These are phyloP conservation scores for Picochlorum sp. DNA, from an alignment of 139 green algal genomes.

Conservation along the genomic window DNA sequence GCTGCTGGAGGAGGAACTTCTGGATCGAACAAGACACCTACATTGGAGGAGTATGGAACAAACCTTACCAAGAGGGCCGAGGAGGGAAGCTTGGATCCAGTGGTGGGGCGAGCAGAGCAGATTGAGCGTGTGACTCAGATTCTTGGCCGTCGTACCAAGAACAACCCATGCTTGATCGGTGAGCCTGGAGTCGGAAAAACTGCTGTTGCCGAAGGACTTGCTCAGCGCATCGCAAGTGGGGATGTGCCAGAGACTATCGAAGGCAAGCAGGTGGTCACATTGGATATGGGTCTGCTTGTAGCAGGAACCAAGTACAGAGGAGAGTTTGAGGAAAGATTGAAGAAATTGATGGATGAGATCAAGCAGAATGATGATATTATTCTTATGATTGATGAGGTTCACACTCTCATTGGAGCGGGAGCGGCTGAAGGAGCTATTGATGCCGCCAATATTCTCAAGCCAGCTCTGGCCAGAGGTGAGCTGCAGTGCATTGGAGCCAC, in stretches of 20 bases:
- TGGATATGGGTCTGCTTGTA: conserved; percentile 99
- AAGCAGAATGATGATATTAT: conserved; percentile 99
- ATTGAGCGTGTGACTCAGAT: conserved; percentile 99
- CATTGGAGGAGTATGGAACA: conserved; percentile 97
- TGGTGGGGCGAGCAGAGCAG: conserved; percentile 91
- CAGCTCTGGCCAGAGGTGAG: conserved; percentile 93
- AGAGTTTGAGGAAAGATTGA: conserved; percentile 99
- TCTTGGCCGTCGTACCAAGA: conserved; percentile 93
- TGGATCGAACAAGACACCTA: conserved; percentile 94
- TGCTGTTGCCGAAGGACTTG: conserved; percentile 95
- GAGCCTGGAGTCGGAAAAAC: conserved; percentile 99
- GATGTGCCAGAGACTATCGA: conserved; percentile 99
- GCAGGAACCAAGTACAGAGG: conserved; percentile 99
- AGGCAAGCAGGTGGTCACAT: conserved; percentile 95
- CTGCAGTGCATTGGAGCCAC: conserved; percentile 99
- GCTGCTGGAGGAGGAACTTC: conserved; percentile 62
- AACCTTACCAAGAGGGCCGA: conserved; percentile 94
- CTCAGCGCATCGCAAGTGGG: conserved; percentile 84
- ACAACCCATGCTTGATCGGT: conserved; percentile 98
- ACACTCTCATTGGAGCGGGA: conserved; percentile 97
- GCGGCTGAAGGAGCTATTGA: conserved; percentile 98
- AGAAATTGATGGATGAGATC: conserved; percentile 99
- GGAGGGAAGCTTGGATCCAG: conserved; percentile 96
- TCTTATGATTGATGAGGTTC: conserved; percentile 79
- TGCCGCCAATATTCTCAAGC: conserved; percentile 99